Evolutionary conservation across 306 rosid genomes (phyloP), one percentile per base, ranked within the genome.

Genomic region (Bauhinia variegata): DNA sequence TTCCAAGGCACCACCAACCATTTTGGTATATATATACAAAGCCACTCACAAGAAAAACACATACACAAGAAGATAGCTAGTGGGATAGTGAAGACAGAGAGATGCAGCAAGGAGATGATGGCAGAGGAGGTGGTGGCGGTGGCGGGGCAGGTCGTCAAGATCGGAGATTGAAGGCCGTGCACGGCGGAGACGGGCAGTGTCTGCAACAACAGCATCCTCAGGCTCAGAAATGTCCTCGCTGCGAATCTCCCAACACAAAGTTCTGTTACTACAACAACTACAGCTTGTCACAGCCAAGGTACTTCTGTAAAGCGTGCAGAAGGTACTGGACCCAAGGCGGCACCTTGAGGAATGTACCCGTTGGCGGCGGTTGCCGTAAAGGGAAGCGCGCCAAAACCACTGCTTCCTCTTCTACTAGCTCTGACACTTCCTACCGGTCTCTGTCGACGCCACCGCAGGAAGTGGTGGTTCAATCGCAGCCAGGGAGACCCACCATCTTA

Each of bases 251-350:
- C 7, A 80, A 87, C 81, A 87, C 92, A 17, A 87, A 87, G 66
- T 87, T 87, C 48, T 87, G 92, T 19, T 87, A 87, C 15, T 87
- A 79, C 79, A 87, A 87, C 78, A 87, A 87, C 49, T 87, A 87
- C 14, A 87, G 89, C 66, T 53, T 84, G 6, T 32, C 86, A 10
- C 93, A 87, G 76, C 93, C 93, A 1, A 77, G 93, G 7, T 70
- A 68, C 79, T 87, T 71, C 42, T 87, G 93, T 79, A 87, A 84
- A 65, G 13, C 84, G 0, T 87, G 89, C 33, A 80, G 74, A 30
- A 79, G 93, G 68, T 84, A 87, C 56, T 87, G 93, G 93, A 87
- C 93, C 4, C 84, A 80, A 1, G 93, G 93, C 1, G 93, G 89
- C 10, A 67, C 93, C 48, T 74, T 87, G 72, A 65, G 93, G 28